A percentile compares a stretch with the other conserved stretches of the same genome.
Evolutionary conservation across 345 rosid species (phyloP).

Genomic region (Eucalyptus melliodora): DNA sequence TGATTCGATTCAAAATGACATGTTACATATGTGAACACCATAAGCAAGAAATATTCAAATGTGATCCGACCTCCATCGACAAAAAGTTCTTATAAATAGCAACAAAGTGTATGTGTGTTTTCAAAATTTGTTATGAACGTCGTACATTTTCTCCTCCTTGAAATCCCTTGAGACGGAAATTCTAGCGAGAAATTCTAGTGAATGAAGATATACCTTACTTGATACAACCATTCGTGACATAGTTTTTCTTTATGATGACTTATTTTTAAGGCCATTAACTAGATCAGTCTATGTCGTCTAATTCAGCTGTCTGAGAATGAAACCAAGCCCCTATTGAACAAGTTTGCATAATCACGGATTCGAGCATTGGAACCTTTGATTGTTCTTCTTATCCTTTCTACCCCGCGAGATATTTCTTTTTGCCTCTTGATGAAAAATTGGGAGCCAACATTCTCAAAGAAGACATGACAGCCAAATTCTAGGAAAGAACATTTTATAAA

Average conservation of each 20-base stretch:
- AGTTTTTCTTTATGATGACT: not conserved
- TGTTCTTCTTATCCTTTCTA: not conserved
- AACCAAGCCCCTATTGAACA: too few relatives aligned
- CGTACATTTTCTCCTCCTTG: not conserved
- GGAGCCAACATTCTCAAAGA: too few relatives aligned
- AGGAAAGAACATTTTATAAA: too few relatives aligned
- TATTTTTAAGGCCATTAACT: too few relatives aligned
- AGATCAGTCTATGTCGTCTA: too few relatives aligned
- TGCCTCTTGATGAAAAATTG: too few relatives aligned
- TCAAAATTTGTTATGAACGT: too few relatives aligned
- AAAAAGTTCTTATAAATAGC: too few relatives aligned
- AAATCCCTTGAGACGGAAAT: not conserved
- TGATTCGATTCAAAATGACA: not conserved
- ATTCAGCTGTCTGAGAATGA: fast-evolving
- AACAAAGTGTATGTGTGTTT: too few relatives aligned
- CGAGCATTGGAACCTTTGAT: not conserved
- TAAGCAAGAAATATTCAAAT: not conserved
- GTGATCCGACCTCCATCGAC: not conserved
- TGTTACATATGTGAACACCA: too few relatives aligned
- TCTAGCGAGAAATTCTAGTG: too few relatives aligned
- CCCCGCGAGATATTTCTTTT: not conserved
- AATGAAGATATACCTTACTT: not conserved
- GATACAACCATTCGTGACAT: not conserved
- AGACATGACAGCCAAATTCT: too few relatives aligned
- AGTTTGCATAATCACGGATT: not conserved